A percentile compares a stretch with the other conserved stretches of the same genome.
phyloP scores from a whole-genome alignment of 352 stramenopile species.

The Phytopythium kandeliae region DNA sequence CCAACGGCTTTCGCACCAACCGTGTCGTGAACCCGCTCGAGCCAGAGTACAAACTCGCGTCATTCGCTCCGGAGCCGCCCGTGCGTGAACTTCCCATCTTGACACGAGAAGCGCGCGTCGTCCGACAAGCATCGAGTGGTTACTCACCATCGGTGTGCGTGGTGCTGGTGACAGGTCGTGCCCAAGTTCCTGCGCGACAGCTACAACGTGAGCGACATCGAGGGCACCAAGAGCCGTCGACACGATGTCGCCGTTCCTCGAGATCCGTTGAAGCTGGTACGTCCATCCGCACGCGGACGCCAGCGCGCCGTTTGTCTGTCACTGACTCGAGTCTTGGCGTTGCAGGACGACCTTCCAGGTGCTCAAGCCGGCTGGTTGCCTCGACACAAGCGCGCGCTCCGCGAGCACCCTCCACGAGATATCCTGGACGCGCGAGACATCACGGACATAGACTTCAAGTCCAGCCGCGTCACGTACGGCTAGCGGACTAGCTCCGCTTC shows the following conservation, averaged over 20 bases:
- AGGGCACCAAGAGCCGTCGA: conserved; percentile 44
- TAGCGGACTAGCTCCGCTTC: not conserved
- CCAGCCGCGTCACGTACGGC: conserved; percentile 61
- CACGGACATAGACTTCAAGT: conserved; percentile 65
- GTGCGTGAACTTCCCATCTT: conserved; percentile 19
- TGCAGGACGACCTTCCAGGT: conserved; percentile 51
- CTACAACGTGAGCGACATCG: conserved; percentile 71
- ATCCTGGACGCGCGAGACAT: conserved; percentile 64
- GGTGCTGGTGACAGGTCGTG: conserved; percentile 13
- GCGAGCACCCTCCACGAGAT: conserved; percentile 54
- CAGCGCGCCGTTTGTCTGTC: too few species aligned
- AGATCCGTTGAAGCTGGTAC: conserved; percentile 36
- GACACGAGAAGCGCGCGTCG: too few species aligned
- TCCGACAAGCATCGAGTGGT: too few species aligned
- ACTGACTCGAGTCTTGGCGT: not conserved
- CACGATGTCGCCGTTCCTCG: conserved; percentile 39
- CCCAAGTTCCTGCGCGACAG: conserved; percentile 70
- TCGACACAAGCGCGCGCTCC: conserved; percentile 36
- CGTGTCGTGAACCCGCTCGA: conserved; percentile 55
- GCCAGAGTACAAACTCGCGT: conserved; percentile 57
- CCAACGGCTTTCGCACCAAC: conserved; percentile 56
- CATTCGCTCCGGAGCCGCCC: conserved; percentile 32
- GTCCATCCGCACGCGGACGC: too few species aligned
- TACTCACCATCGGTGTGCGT: too few species aligned
- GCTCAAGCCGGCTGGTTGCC: conserved; percentile 51